Evolutionary conservation across 2,329 filamentous ascomycete species (phyloP).

Genomic region (Trematosphaeria pertusa): DNA sequence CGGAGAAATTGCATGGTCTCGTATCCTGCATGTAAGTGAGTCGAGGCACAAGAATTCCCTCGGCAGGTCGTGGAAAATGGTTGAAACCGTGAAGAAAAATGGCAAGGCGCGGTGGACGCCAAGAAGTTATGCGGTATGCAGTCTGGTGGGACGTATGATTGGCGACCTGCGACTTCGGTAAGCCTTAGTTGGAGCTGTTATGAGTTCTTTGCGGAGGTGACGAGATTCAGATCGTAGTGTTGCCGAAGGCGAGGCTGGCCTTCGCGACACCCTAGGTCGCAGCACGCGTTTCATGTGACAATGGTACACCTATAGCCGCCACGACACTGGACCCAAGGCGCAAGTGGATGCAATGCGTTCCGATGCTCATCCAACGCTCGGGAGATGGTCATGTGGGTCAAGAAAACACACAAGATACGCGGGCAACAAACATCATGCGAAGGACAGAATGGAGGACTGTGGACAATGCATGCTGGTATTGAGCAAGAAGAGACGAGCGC

Average conservation of each 20-base stretch:
- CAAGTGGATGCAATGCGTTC: conserved; percentile 39
- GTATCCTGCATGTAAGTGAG: conserved; percentile 24
- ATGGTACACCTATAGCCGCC: conserved; percentile 36
- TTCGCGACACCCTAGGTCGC: conserved; percentile 37
- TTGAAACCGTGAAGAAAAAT: conserved; percentile 21
- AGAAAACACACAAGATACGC: conserved; percentile 23
- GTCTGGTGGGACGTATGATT: conserved; percentile 44
- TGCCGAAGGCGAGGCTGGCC: conserved; percentile 26
- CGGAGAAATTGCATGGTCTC: conserved; percentile 37
- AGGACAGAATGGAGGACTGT: conserved; percentile 14
- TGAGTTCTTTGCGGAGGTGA: conserved; percentile 22
- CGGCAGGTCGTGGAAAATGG: conserved; percentile 16
- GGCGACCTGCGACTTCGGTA: conserved; percentile 40
- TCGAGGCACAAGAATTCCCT: conserved; percentile 13
- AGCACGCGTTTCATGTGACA: conserved; percentile 41
- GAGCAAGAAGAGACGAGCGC: conserved; percentile 31
- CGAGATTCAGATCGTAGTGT: conserved; percentile 21
- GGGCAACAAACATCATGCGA: conserved; percentile 37
- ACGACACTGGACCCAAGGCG: conserved; percentile 19
- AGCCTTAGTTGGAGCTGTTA: conserved; percentile 30
- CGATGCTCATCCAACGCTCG: conserved; percentile 10
- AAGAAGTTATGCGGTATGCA: conserved; percentile 39
- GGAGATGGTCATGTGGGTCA: conserved; percentile 12
- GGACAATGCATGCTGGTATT: conserved; percentile 32
- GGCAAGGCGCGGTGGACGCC: conserved; percentile 30